Evolutionary conservation across 352 stramenopile species (phyloP), one percentile per base, ranked within the genome.

Genomic region (Pythium vanterpoolii): DNA sequence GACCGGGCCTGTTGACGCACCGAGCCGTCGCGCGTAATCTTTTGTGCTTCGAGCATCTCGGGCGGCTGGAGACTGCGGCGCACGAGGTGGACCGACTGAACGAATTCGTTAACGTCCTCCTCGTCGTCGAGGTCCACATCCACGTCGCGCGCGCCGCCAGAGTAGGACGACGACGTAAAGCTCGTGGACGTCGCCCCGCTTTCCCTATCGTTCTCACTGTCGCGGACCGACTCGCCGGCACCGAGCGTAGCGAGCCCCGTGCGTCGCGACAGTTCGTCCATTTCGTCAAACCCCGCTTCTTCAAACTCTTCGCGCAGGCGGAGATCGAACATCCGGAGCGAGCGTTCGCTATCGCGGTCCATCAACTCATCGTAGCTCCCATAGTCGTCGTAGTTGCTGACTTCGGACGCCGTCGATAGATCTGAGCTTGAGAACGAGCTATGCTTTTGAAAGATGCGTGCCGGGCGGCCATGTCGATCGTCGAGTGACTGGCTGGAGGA

Each of bases 41-140:
- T 39, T 23, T 53, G 46, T 1, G 24, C 24, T n/a, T 53, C 26
- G 1, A 53, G n/a, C 46, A 53, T 53, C 46, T 53, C 46, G n/a
- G 46, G 46, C 30, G 46, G 46, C 28, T 53, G 46, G 11, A 53
- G 27, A 28, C 28, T 53, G n/a, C 46, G 46, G 6, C 27, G 46
- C 46, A 53, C 28, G 27, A 19, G 46, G 6, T 26, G 16, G 30
- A 53, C 18, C 1, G 46, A 53, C 46, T 53, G 24, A 14, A 50
- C 7, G 36, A 39, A 13, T n/a, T 56, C 33, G 6, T 45, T 34
- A 14, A 33, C 42, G 7, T 5, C 18, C 1, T 31, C 21, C 1
- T 48, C 42, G 33, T 31, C 19, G 33, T 48, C 42, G 42, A 31
- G 24, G 14, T 50, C 30, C 16, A 53, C 21, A 5, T 53, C 46